Conservation (phyloP, 306 rosid species). For the Rosa lucieae region DNA sequence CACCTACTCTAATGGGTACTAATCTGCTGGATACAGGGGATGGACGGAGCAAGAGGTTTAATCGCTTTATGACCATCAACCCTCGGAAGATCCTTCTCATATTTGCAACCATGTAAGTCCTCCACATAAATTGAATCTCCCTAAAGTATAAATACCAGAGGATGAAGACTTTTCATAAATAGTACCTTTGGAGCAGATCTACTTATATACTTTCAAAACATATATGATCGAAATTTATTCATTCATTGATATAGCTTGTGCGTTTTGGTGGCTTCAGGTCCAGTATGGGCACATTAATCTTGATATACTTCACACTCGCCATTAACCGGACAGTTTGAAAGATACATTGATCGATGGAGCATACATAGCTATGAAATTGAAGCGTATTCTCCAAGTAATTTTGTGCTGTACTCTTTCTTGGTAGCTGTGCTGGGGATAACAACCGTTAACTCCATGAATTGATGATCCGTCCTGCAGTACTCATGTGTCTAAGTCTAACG, state of each 20-base stretch:
- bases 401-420: constrained; percentile 1
- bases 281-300: constrained; percentile 26
- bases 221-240: not conserved
- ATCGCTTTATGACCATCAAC: constrained; percentile 24
- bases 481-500: not conserved
- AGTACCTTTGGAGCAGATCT: not conserved
- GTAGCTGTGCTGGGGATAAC: constrained; percentile 21
- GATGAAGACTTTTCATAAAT: not conserved
- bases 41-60: constrained; percentile 20
- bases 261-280: constrained; percentile 24
- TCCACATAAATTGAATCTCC: not conserved
- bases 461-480: constrained; percentile 13
- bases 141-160: not conserved
- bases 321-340: constrained; percentile 23
- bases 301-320: constrained; percentile 31
- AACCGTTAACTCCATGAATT: not conserved
- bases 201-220: not conserved
- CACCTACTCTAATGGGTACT: not conserved
- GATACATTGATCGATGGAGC: not conserved
- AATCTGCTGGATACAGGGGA: constrained; percentile 16
- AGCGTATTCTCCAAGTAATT: not conserved
- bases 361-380: not conserved
- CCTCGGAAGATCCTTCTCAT: constrained; percentile 29
- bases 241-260: not conserved
- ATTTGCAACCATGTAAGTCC: constrained; percentile 24